Conservation (phyloP, 2,329 filamentous ascomycete species). For the Aureobasidium sp. region DNA sequence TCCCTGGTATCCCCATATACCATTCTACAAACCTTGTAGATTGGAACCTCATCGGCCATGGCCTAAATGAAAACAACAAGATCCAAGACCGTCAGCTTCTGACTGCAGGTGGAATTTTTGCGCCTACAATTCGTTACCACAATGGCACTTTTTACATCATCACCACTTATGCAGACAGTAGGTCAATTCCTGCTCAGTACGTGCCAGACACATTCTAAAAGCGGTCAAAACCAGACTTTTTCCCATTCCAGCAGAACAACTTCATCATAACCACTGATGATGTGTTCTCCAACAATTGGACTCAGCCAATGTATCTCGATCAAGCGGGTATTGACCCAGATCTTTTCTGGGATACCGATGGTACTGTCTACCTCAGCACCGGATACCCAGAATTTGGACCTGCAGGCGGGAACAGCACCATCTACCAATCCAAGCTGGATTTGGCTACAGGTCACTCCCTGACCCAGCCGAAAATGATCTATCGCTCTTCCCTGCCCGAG, state of each 20-base stretch:
- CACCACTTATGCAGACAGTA: slow-evolving; percentile 5
- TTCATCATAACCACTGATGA: background rate
- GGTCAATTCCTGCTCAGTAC: background rate
- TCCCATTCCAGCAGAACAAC: background rate
- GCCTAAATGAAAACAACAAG: slow-evolving; percentile 2
- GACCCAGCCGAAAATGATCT: background rate
- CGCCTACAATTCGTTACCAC: background rate
- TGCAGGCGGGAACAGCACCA: background rate
- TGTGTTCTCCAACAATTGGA: background rate
- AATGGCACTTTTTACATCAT: slow-evolving; percentile 1
- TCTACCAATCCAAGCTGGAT: background rate
- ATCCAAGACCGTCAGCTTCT: background rate
- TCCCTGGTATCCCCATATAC: background rate
- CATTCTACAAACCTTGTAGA: background rate
- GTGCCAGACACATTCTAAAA: too few relatives aligned
- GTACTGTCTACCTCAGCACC: background rate
- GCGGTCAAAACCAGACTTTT: background rate
- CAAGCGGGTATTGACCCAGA: slow-evolving; percentile 8
- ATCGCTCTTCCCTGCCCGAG: background rate
- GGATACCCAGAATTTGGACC: background rate
- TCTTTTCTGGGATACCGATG: background rate
- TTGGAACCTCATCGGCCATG: background rate
- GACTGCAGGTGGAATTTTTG: background rate
- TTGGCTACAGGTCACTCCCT: background rate
- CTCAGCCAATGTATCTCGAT: background rate